These are phyloP conservation scores for Tulasnella sp. DNA, from an alignment of 768 basidiomycete genomes.

Conservation along the genomic window DNA sequence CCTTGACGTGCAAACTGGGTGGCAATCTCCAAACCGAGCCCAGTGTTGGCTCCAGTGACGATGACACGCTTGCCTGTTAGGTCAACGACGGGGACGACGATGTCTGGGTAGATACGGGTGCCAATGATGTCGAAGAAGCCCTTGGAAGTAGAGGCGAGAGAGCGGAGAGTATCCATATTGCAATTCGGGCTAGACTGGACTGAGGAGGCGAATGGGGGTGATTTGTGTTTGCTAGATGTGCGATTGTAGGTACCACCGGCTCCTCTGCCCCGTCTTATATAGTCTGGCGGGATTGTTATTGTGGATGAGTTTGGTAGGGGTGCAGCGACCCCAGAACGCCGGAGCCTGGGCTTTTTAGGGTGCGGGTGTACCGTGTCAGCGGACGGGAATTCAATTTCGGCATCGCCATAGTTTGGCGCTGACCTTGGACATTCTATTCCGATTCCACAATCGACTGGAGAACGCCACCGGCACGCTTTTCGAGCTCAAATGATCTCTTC, in stretches of 20 bases:
- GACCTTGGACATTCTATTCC: too few relatives aligned
- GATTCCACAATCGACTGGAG: too few relatives aligned
- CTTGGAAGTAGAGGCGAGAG: constrained; percentile 6
- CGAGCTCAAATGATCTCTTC: constrained; percentile 5
- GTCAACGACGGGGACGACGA: constrained; percentile 9
- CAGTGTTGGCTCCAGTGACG: background rate
- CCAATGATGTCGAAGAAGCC: constrained; percentile 14
- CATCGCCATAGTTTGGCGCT: too few relatives aligned
- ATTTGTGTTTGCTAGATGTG: background rate
- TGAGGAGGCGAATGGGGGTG: background rate
- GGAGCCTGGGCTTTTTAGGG: too few relatives aligned
- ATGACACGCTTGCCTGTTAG: constrained; percentile 10
- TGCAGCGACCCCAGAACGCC: too few relatives aligned
- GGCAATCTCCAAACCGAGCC: constrained; percentile 15
- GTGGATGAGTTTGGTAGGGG: too few relatives aligned
- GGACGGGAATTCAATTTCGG: too few relatives aligned
- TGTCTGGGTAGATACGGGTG: constrained; percentile 4
- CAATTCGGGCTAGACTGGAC: background rate
- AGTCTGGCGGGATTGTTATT: too few relatives aligned
- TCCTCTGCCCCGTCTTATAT: too few relatives aligned
- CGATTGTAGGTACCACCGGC: too few relatives aligned
- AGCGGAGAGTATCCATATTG: background rate
- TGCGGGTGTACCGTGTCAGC: too few relatives aligned
- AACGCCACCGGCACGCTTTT: too few relatives aligned
- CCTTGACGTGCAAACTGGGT: constrained; percentile 11